Conservation (phyloP, 495 filamentous ascomycete genomes). For the Entonaema liquescens region DNA sequence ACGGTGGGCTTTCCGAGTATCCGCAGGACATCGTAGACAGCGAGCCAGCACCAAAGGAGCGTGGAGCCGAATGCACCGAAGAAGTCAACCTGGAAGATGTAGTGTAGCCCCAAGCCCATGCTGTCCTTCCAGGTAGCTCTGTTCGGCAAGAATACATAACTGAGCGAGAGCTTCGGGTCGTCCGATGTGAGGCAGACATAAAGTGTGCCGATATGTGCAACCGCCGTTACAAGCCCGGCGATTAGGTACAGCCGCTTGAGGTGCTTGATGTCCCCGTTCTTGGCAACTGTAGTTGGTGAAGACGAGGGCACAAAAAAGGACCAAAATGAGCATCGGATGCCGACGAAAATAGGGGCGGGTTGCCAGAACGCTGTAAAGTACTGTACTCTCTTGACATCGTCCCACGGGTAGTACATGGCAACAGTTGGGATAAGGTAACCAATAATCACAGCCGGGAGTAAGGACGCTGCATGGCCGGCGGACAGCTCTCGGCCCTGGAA, state of each 20-base stretch:
- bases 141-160: constrained; percentile 41
- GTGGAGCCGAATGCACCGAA: constrained; percentile 35
- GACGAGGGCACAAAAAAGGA: constrained; percentile 9
- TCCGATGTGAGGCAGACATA: constrained; percentile 30
- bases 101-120: constrained; percentile 41
- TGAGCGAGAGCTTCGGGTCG: constrained; percentile 35
- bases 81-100: constrained; percentile 45
- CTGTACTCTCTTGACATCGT: constrained; percentile 39
- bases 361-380: constrained; percentile 50
- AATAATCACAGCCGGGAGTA: constrained; percentile 47
- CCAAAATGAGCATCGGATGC: constrained; percentile 29
- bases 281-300: background rate
- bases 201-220: constrained; percentile 29
- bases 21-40: constrained; percentile 36
- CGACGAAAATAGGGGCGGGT: constrained; percentile 45
- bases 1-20: constrained; percentile 21
- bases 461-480: constrained; percentile 38
- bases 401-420: constrained; percentile 46
- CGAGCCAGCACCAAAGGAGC: constrained; percentile 42
- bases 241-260: constrained; percentile 40
- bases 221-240: constrained; percentile 27
- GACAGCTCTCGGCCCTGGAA: constrained; percentile 44
- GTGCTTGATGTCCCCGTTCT: constrained; percentile 38
- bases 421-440: constrained; percentile 49
- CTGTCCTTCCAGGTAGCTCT: constrained; percentile 19